phyloP scores from a whole-genome alignment of 148 eudicot species.

The Silene latifolia region DNA sequence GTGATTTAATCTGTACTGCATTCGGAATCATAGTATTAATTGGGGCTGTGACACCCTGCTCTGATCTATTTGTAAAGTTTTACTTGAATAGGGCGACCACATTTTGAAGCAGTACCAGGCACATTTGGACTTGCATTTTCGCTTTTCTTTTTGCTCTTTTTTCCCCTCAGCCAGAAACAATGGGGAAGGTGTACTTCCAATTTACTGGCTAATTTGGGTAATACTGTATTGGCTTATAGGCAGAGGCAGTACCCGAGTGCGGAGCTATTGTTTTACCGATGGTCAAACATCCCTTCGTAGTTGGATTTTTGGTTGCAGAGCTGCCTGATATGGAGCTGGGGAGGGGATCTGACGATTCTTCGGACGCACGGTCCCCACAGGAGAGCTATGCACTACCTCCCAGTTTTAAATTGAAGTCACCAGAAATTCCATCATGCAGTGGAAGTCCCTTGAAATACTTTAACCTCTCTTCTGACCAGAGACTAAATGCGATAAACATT shows the following conservation, averaged over 20 bases:
- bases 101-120: not conserved
- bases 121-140: constrained; percentile 1
- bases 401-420: constrained; percentile 38
- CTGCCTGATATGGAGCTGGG: constrained; percentile 52
- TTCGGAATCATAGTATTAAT: not conserved
- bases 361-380: constrained; percentile 36
- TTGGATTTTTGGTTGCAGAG: constrained; percentile 98
- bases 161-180: not conserved
- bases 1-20: constrained; percentile 2
- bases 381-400: constrained; percentile 52
- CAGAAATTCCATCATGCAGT: constrained; percentile 35
- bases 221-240: constrained; percentile 47
- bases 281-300: constrained; percentile 94
- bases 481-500: constrained; percentile 69
- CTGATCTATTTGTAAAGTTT: not conserved
- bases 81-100: not conserved
- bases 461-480: constrained; percentile 72
- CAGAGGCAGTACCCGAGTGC: constrained; percentile 68
- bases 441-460: constrained; percentile 34
- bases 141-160: no score
- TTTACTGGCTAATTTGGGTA: constrained; percentile 10
- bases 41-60: not conserved
- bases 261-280: constrained; percentile 86
- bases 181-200: not conserved
- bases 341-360: constrained; percentile 38